Evolutionary conservation across 306 rosid genomes (phyloP).

Genomic region (Delonix regia): DNA sequence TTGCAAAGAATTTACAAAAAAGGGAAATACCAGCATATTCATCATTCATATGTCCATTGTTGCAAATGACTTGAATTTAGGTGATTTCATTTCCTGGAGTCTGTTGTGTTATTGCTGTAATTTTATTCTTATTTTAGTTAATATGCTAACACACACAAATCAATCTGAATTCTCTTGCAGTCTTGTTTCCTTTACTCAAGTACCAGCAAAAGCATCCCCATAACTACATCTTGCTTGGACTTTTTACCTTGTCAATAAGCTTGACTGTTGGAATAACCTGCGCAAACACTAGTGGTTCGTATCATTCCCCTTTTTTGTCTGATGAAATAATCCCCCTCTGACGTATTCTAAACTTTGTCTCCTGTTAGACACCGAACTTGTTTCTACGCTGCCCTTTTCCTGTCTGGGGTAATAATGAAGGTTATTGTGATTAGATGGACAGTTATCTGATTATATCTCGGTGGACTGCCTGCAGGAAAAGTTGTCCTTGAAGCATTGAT

Average conservation of each 20-base stretch:
- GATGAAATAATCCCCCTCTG: neutral
- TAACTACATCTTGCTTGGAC: constrained; percentile 84
- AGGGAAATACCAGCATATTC: neutral
- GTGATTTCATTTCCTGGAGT: neutral
- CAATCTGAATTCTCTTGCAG: constrained; percentile 45
- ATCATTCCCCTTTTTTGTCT: neutral
- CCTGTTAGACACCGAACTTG: neutral
- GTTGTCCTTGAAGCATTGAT: constrained; percentile 94
- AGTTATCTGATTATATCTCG: neutral
- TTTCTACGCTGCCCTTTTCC: neutral
- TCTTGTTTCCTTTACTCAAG: constrained; percentile 78
- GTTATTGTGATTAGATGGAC: neutral
- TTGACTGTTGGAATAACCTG: constrained; percentile 84
- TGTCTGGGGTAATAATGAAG: neutral
- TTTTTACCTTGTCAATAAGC: constrained; percentile 77
- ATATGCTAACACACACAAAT: neutral
- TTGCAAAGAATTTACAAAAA: neutral
- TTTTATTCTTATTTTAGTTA: neutral
- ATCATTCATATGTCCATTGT: neutral
- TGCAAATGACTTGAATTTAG: neutral
- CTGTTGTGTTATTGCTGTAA: neutral
- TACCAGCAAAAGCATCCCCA: constrained; percentile 89
- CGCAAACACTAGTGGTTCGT: constrained; percentile 81
- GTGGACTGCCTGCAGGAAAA: constrained; percentile 60
- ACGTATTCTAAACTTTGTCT: neutral